Evolutionary conservation across 1,284 basidiomycete genomes (phyloP).

Genomic region (Cryptococcus sp.): DNA sequence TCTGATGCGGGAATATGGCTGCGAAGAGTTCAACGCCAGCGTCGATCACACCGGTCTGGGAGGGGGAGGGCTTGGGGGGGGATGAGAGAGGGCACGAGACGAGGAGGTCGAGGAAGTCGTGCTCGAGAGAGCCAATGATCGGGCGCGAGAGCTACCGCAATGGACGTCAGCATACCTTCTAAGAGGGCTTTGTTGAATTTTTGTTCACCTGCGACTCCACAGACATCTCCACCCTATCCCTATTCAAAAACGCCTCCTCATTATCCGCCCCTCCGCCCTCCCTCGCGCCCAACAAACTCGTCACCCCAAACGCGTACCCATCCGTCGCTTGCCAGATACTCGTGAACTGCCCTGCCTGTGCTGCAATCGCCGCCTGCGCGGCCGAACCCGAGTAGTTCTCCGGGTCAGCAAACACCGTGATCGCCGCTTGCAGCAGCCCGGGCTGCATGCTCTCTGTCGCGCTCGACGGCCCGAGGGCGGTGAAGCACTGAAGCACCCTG

Average conservation of each 20-base stretch:
- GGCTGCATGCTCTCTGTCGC: slow-evolving; percentile 78
- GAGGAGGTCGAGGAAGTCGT: slow-evolving; percentile 77
- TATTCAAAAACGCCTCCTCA: slow-evolving; percentile 63
- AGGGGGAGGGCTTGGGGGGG: slow-evolving; percentile 59
- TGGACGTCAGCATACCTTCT: slow-evolving; percentile 1
- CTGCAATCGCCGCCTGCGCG: slow-evolving; percentile 87
- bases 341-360: slow-evolving; percentile 78
- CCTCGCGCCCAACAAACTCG: slow-evolving; percentile 57
- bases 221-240: slow-evolving; percentile 71
- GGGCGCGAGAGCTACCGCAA: slow-evolving; percentile 66
- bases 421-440: slow-evolving; percentile 74
- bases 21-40: slow-evolving; percentile 84
- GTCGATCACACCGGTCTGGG: slow-evolving; percentile 81
- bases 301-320: slow-evolving; percentile 89
- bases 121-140: slow-evolving; percentile 77
- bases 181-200: not conserved
- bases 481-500: slow-evolving; percentile 86
- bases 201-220: slow-evolving; percentile 68
- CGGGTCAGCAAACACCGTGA: slow-evolving; percentile 81
- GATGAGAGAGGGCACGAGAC: slow-evolving; percentile 17
- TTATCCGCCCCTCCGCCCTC: slow-evolving; percentile 40
- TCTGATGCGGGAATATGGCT: slow-evolving; percentile 73
- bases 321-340: slow-evolving; percentile 83
- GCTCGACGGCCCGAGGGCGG: slow-evolving; percentile 69
- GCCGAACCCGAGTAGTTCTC: slow-evolving; percentile 65